Evolutionary conservation across 2,329 filamentous ascomycete species (phyloP), one percentile per base, ranked within the genome.

Genomic region (Curvularia verruculosa): DNA sequence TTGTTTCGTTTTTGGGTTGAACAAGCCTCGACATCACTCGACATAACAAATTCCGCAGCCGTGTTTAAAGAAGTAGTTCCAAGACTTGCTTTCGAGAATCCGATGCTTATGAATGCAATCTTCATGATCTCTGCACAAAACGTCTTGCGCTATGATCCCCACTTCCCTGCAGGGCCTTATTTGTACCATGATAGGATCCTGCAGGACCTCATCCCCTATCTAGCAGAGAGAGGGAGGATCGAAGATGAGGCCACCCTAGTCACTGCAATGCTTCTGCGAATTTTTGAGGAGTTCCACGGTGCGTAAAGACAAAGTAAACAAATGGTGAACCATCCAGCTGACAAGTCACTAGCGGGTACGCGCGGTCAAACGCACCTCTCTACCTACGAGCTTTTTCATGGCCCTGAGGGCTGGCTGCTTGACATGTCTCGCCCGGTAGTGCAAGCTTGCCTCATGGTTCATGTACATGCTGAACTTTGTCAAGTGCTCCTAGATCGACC

Each of bases 61-160:
- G 31, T 66, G 5, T 67, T 63, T 21, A 55, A 45, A 19, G 44
- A 54, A 9, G 23, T 58, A 1, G 50, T 63, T 13, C 63, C 63
- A 26, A 57, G 58, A 21, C 49, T 67, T 29, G 60, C 64, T 6
- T 72, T 74, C 3, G 62, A 70, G 24, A 79, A 76, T 37, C 75
- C 78, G 0, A 72, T 80, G 18, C 62, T 82, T 18, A 60, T 75
- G 53, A 75, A 75, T 53, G 75, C 75, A 3, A 72, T 78, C n/a
- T 69, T 75, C 34, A 76, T 77, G 21, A 74, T 72, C 5, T 75
- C 77, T 5, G 74, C 77, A 18, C 69, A 78, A 49, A 75, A 78
- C 51, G 60, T 80, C 12, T 70, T 67, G 28, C 73, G 71, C 18
- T 46, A 54, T 34, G 52, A 65, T 41, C 52, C 59, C 4, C 31